These are phyloP conservation scores for Starmera pachycereana DNA, from an alignment of 805 yeast genomes.

Conservation along the genomic window DNA sequence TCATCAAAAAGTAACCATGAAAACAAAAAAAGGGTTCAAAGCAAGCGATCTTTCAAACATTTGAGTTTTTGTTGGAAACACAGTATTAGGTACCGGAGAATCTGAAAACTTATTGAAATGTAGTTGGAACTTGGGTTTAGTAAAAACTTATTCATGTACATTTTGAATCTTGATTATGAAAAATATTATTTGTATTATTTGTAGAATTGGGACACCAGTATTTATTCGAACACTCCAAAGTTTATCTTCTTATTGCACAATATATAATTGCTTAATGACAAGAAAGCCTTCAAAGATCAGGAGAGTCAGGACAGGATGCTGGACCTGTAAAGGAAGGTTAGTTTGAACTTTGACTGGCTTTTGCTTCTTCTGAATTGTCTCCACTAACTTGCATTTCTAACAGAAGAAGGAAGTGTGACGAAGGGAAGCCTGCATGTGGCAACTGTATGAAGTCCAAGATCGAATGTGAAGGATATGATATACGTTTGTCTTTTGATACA, in stretches of 20 bases:
- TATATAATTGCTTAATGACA: not conserved
- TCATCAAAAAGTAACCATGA: too few species aligned
- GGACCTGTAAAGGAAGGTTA: constrained; percentile 44
- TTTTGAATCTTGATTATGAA: constrained; percentile 4
- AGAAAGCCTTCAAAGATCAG: constrained; percentile 25
- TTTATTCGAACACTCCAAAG: too few species aligned
- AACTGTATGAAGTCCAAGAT: constrained; percentile 36
- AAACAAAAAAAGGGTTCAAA: too few species aligned
- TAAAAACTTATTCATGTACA: not conserved
- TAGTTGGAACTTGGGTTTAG: too few species aligned
- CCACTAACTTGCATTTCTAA: not conserved
- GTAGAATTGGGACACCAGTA: too few species aligned
- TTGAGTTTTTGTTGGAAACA: too few species aligned
- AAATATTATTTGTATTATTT: not conserved
- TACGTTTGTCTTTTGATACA: constrained; percentile 38
- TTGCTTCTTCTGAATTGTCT: not conserved
- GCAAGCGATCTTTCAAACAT: too few species aligned
- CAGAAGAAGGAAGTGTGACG: constrained; percentile 48
- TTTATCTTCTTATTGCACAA: too few species aligned
- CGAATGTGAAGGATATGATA: constrained; percentile 39
- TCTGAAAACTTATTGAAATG: too few species aligned
- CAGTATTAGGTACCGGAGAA: too few species aligned
- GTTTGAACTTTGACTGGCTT: constrained; percentile 14
- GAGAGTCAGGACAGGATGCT: constrained; percentile 46
- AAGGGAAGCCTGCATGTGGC: constrained; percentile 38